These are phyloP conservation scores for Russula sp. DNA, from an alignment of 768 basidiomycete genomes.

Conservation along the genomic window DNA sequence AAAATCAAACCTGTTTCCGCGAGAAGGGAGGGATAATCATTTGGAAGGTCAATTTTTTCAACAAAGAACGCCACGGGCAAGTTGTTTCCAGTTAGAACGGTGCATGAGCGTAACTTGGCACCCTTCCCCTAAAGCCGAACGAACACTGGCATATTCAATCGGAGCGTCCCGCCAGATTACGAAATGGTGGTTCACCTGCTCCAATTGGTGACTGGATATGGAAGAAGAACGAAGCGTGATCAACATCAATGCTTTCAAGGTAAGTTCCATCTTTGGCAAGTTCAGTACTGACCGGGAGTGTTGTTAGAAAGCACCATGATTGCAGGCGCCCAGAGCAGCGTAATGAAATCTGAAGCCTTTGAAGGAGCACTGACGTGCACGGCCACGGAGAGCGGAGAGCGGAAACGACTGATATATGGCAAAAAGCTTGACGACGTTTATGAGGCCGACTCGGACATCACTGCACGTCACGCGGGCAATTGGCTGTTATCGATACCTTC, in stretches of 20 bases:
- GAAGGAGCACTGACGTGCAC: background rate
- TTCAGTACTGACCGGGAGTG: background rate
- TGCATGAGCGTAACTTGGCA: constrained; percentile 46
- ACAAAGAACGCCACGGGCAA: constrained; percentile 47
- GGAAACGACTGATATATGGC: background rate
- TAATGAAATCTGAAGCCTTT: background rate
- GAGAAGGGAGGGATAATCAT: background rate
- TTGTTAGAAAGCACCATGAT: background rate
- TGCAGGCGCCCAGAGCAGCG: background rate
- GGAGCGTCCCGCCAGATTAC: constrained; percentile 49
- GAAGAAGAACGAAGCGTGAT: constrained; percentile 7
- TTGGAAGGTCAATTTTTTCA: constrained; percentile 36
- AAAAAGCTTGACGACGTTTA: constrained; percentile 1
- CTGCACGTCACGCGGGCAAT: background rate
- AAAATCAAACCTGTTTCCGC: constrained; percentile 35
- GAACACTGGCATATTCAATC: constrained; percentile 29
- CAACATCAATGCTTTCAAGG: background rate
- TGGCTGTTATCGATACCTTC: background rate
- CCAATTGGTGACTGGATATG: constrained; percentile 27
- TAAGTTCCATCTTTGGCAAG: background rate
- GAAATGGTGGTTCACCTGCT: constrained; percentile 42
- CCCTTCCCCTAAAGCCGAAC: constrained; percentile 43
- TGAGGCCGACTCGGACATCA: background rate
- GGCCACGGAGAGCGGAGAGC: background rate
- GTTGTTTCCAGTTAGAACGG: constrained; percentile 35